phyloP scores from a whole-genome alignment of 2,329 filamentous ascomycete species.

The Trichoderma sp. region DNA sequence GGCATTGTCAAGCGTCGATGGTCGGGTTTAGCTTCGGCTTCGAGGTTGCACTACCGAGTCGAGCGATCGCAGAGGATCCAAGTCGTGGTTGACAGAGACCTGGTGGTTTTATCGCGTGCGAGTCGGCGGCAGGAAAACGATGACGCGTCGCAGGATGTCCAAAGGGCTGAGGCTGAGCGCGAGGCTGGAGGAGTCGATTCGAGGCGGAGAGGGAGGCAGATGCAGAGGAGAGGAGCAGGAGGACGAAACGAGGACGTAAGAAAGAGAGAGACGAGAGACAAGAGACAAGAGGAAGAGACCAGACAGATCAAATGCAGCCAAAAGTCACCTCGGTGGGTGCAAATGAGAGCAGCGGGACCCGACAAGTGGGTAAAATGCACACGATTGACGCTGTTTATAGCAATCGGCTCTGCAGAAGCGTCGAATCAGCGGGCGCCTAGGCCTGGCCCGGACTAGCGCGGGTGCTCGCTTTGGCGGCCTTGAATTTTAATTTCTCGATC shows the following conservation, averaged over 20 bases:
- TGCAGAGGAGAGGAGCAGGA: constrained; percentile 10
- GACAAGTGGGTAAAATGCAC: constrained; percentile 17
- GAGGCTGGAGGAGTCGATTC: constrained; percentile 12
- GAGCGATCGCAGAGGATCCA: neutral
- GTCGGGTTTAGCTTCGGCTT: neutral
- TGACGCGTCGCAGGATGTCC: constrained; percentile 7
- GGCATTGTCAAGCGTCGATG: constrained; percentile 28
- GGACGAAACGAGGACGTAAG: neutral
- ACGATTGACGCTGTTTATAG: constrained; percentile 20
- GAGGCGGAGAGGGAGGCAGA: constrained; percentile 10
- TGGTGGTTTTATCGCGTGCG: neutral
- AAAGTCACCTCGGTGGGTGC: constrained; percentile 17
- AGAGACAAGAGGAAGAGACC: constrained; percentile 1
- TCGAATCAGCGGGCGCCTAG: constrained; percentile 2
- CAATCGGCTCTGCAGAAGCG: constrained; percentile 7
- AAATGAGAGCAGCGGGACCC: constrained; percentile 20
- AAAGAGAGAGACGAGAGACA: constrained; percentile 2
- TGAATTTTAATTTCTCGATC: constrained; percentile 13
- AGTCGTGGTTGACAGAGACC: neutral
- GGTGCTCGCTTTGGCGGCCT: neutral
- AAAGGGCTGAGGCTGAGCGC: neutral
- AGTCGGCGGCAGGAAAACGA: neutral
- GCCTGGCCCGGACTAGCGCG: constrained; percentile 5
- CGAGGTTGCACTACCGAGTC: neutral
- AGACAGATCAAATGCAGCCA: neutral